These are phyloP conservation scores for Collybiopsis luxurians DNA, from an alignment of 768 basidiomycete genomes.

Conservation along the genomic window DNA sequence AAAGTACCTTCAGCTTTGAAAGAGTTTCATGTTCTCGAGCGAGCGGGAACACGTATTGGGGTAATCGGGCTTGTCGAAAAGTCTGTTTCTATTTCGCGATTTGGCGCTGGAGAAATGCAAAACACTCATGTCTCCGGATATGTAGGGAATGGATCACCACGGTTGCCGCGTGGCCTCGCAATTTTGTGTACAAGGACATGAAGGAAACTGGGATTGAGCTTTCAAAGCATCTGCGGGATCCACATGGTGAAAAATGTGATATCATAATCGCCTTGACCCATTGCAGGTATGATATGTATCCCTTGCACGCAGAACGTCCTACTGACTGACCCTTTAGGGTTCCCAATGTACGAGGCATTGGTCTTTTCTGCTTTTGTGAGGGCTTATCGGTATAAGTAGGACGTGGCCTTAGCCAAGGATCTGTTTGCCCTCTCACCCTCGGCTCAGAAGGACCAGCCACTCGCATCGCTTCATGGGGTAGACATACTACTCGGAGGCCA, in stretches of 20 bases:
- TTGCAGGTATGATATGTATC: conserved; percentile 46
- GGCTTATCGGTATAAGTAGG: conserved; percentile 36
- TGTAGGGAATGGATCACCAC: conserved; percentile 86
- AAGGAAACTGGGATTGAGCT: conserved; percentile 65
- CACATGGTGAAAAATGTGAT: conserved; percentile 71
- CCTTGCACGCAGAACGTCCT: background rate
- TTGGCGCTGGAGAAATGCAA: background rate
- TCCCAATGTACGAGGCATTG: conserved; percentile 39
- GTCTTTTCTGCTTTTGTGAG: background rate
- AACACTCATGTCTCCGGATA: background rate
- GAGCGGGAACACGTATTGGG: conserved; percentile 69
- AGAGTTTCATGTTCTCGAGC: conserved; percentile 66
- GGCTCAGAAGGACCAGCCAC: conserved; percentile 38
- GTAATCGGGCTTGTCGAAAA: conserved; percentile 86
- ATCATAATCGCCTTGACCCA: conserved; percentile 87
- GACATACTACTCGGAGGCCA: conserved; percentile 88
- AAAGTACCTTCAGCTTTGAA: conserved; percentile 58
- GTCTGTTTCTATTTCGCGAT: conserved; percentile 35
- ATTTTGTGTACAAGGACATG: conserved; percentile 80
- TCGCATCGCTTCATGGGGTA: conserved; percentile 64
- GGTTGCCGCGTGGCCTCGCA: conserved; percentile 80
- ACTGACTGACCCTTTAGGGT: conserved; percentile 27
- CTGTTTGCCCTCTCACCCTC: conserved; percentile 57
- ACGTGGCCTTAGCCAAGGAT: conserved; percentile 68
- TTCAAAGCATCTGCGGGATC: conserved; percentile 71